Evolutionary conservation across 306 rosid species (phyloP).

Genomic region (Potentilla sterilis): DNA sequence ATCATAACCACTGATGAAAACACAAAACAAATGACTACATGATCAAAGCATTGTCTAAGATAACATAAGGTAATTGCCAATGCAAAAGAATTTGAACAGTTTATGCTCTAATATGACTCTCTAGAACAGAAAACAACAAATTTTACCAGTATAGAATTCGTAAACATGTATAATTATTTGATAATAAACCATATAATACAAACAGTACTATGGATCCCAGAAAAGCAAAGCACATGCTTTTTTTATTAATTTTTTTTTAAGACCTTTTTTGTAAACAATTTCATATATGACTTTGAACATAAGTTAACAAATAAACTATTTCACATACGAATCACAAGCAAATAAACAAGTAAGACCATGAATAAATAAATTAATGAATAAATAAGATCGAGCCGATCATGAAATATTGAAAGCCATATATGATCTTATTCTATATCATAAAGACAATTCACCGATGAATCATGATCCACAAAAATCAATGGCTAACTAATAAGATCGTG

Average conservation of each 20-base stretch:
- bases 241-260: neutral
- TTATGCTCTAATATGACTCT: no score
- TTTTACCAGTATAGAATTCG: no score
- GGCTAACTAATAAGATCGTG: neutral
- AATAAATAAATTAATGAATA: neutral
- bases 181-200: neutral
- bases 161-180: no score
- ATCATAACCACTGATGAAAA: neutral
- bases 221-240: neutral
- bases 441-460: neutral
- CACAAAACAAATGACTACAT: neutral
- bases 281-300: neutral
- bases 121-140: no score
- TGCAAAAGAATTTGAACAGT: no score
- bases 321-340: slow-evolving; percentile 1
- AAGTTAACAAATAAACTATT: neutral
- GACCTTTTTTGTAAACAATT: neutral
- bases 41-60: neutral
- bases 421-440: neutral
- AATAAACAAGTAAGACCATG: neutral
- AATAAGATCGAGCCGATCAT: neutral
- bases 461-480: neutral
- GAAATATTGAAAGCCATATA: neutral
- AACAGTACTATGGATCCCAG: neutral
- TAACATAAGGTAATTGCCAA: neutral